These are phyloP conservation scores for Magnolia officinalis DNA, from an alignment of 164 flowering plant genomes.

Conservation along the genomic window DNA sequence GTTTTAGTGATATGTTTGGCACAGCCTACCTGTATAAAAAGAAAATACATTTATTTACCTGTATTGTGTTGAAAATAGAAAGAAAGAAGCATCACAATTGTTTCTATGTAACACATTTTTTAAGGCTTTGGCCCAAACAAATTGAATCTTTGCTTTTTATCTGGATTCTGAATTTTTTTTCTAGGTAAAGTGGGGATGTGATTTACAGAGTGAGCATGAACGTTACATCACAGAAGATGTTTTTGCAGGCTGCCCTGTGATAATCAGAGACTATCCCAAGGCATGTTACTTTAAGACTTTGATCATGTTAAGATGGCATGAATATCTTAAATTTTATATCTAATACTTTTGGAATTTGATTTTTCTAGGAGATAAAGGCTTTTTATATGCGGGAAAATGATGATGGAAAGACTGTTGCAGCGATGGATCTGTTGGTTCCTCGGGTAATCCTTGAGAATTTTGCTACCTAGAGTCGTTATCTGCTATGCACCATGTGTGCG, in stretches of 20 bases:
- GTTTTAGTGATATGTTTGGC: not conserved
- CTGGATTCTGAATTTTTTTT: slow-evolving; percentile 11
- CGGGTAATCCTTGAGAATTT: slow-evolving; percentile 44
- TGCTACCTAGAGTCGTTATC: not conserved
- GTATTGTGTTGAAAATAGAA: not conserved
- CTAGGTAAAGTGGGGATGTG: slow-evolving; percentile 97
- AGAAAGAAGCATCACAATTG: not conserved
- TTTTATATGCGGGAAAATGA: slow-evolving; percentile 97
- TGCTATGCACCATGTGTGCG: not conserved
- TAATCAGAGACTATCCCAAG: slow-evolving; percentile 96
- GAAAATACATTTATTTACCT: not conserved
- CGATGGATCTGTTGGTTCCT: slow-evolving; percentile 98
- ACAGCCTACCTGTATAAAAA: not conserved
- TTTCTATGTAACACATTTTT: not conserved
- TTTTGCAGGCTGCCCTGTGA: slow-evolving; percentile 83
- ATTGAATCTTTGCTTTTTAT: not conserved
- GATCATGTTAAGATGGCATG: slow-evolving; percentile 5
- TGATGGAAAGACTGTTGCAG: slow-evolving; percentile 96
- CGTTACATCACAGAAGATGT: slow-evolving; percentile 88
- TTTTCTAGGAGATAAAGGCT: slow-evolving; percentile 82
- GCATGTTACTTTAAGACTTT: slow-evolving; percentile 23
- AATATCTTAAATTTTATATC: not conserved
- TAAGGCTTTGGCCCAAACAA: not conserved
- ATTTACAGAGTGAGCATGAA: slow-evolving; percentile 98
- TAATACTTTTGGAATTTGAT: slow-evolving; percentile 5